Conservation (phyloP, 2,329 filamentous ascomycete genomes). For the Aspergillus aculeatinus region DNA sequence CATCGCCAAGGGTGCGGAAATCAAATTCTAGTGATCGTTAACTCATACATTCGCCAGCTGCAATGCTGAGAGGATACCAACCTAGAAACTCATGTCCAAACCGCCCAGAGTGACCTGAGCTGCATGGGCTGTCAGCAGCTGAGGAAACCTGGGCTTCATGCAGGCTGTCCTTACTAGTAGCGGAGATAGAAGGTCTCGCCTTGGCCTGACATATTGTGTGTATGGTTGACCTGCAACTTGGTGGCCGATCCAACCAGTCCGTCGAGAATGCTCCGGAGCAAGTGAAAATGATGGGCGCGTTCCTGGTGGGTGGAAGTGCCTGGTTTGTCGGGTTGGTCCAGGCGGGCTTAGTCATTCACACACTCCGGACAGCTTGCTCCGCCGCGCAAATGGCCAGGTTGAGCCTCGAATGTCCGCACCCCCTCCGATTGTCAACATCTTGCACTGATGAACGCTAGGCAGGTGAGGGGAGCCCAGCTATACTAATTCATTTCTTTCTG, state of each 20-base stretch:
- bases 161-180: constrained; percentile 74
- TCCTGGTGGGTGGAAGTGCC: constrained; percentile 12
- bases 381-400: constrained; percentile 44
- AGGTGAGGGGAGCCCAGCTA: constrained; percentile 38
- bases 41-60: constrained; percentile 21
- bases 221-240: constrained; percentile 10
- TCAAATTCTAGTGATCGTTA: constrained; percentile 73
- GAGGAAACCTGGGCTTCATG: constrained; percentile 36
- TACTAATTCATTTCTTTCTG: constrained; percentile 27
- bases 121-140: constrained; percentile 51
- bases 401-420: constrained; percentile 30
- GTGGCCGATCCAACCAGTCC: not conserved
- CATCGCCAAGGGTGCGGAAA: constrained; percentile 87
- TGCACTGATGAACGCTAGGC: constrained; percentile 37
- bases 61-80: constrained; percentile 43
- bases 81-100: constrained; percentile 98
- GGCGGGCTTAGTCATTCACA: constrained; percentile 47
- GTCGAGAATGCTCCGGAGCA: constrained; percentile 9
- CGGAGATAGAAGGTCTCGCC: constrained; percentile 91
- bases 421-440: constrained; percentile 29
- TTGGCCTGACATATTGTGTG: constrained; percentile 59
- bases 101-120: constrained; percentile 93
- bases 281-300: constrained; percentile 8
- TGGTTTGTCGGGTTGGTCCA: constrained; percentile 20
- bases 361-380: constrained; percentile 39